Evolutionary conservation across 73 alveolate species (phyloP).

Genomic region (Breviolum minutum): DNA sequence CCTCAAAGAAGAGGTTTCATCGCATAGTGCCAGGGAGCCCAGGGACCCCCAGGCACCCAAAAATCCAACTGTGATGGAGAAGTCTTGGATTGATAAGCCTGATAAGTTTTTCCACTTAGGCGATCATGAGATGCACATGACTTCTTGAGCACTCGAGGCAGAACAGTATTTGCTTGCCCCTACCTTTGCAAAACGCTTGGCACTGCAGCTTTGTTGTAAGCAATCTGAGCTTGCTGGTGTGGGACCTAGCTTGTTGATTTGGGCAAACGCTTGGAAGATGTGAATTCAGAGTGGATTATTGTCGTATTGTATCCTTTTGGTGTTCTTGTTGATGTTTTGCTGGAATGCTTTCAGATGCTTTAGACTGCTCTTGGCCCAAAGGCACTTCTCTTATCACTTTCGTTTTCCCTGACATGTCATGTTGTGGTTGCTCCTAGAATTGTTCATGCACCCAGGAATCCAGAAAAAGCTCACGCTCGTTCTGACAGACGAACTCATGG

Average conservation of each 20-base stretch:
- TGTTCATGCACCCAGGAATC: not conserved
- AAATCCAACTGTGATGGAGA: too few species aligned
- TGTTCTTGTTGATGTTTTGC: not conserved
- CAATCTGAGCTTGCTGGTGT: not conserved
- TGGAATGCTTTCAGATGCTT: too few species aligned
- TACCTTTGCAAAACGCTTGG: constrained; percentile 2
- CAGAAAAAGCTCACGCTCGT: not conserved
- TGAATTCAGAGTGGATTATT: too few species aligned
- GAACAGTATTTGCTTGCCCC: constrained; percentile 55
- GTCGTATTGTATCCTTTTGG: not conserved
- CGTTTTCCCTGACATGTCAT: too few species aligned
- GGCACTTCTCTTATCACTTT: too few species aligned
- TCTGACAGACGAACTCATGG: not conserved
- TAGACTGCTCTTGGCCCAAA: too few species aligned
- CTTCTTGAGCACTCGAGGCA: not conserved
- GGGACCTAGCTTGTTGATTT: not conserved
- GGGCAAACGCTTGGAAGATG: too few species aligned
- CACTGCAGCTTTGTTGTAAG: not conserved
- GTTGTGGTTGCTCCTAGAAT: too few species aligned
- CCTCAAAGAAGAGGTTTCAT: constrained; percentile 11
- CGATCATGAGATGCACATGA: not conserved
- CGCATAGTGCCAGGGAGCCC: constrained; percentile 42
- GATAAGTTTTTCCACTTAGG: not conserved
- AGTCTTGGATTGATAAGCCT: too few species aligned
- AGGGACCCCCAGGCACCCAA: not conserved